Base-by-base conservation (phyloP, 805 yeast genomes). In the Saccharomycopsis malanga region DNA sequence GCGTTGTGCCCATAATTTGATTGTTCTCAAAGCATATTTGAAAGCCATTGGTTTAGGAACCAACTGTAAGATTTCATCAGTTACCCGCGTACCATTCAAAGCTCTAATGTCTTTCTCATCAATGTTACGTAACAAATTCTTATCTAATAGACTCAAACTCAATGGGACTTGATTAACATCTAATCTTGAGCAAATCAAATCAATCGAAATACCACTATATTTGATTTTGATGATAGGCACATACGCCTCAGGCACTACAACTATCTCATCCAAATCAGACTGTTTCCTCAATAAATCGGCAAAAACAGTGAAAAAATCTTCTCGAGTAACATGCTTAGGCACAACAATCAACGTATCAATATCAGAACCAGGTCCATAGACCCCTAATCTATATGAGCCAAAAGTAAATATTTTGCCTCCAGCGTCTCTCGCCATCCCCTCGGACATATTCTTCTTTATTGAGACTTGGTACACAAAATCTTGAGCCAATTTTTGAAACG, bases 351-450 rank as follows among this genome's bases (percentile, higher is more conserved):
- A 68, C 0, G 98, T 86, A 70, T 93, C 98, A 52, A 93, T 91
- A 81, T 93, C 98, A 0, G 95, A 84, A 0, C 98, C 98, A 0
- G 98, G 98, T 0, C 98, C 98, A 66, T 89, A 87, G 12, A 93
- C 98, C 3, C 98, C 98, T 38, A 93, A 67, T 53, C 96, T 72
- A 59, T 89, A 93, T 1, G 97, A 88, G 1, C 98, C 98, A 67
- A 76, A 93, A 0, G 97, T 88, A 62, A 89, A 93, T n/a, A 93
- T 79, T 62, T 93, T 93, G 32, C 98, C 98, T 34, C 98, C 98
- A 0, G 98, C 95, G 64, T 93, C 98, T 47, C 70, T 74, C 0
- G 98, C 95, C 97, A 93, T 88, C 2, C 97, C 96, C 52, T 93
- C 98, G 30, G 88, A 79, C 96, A 93, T 88, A 60, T 91, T 89